These are phyloP conservation scores for Lactifluus hygrophoroides DNA, from an alignment of 768 basidiomycete genomes.

Conservation along the genomic window DNA sequence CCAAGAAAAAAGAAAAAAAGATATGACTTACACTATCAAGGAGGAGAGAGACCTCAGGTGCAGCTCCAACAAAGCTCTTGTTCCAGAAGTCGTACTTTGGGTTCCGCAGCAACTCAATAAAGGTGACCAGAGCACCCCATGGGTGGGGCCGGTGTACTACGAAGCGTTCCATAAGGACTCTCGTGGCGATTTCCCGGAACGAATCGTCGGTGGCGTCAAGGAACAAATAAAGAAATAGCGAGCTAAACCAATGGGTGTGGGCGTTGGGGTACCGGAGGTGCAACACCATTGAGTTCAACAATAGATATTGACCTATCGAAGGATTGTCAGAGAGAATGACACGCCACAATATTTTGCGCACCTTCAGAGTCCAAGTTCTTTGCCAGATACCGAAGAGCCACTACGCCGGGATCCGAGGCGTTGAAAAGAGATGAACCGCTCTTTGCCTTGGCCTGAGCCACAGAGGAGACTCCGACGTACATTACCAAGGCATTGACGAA, in stretches of 20 bases:
- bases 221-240: conserved; percentile 83
- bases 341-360: conserved; percentile 28
- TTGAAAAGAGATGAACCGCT: conserved; percentile 79
- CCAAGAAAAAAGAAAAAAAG: too few relatives aligned
- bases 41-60: conserved; percentile 78
- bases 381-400: conserved; percentile 75
- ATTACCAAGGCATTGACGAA: conserved; percentile 91
- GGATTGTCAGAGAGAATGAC: conserved; percentile 3
- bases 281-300: conserved; percentile 86
- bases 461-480: conserved; percentile 91
- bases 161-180: conserved; percentile 87
- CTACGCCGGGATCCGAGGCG: conserved; percentile 74
- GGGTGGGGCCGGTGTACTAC: conserved; percentile 93
- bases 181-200: conserved; percentile 77
- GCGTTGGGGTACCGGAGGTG: conserved; percentile 97
- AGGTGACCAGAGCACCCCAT: conserved; percentile 90
- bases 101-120: conserved; percentile 89
- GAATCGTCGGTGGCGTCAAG: conserved; percentile 65
- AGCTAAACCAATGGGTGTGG: conserved; percentile 98
- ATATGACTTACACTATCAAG: conserved; percentile 69
- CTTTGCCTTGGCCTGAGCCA: conserved; percentile 80
- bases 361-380: conserved; percentile 87
- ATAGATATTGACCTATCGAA: conserved; percentile 83
- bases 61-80: conserved; percentile 77
- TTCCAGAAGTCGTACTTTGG: conserved; percentile 87